These are phyloP conservation scores for Zasmidium citrigriseum DNA, from an alignment of 2,329 filamentous ascomycete species.

Conservation along the genomic window DNA sequence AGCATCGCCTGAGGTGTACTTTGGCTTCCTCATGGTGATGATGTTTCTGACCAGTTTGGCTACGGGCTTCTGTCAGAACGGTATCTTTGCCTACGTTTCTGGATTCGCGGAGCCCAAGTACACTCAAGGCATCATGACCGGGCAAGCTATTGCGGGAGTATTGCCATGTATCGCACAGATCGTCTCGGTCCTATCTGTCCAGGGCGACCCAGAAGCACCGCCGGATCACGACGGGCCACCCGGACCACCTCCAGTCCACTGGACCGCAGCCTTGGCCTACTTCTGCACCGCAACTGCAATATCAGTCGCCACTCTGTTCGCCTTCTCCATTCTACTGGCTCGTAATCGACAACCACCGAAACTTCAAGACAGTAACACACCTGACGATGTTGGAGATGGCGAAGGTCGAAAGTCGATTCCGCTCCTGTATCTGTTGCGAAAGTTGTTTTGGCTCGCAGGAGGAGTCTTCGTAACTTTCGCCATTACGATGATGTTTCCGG, in stretches of 20 bases:
- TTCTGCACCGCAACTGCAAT: constrained; percentile 85
- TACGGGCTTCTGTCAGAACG: constrained; percentile 87
- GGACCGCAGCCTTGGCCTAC: constrained; percentile 80
- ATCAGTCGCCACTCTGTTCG: constrained; percentile 67
- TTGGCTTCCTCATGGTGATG: constrained; percentile 78
- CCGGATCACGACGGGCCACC: constrained; percentile 12
- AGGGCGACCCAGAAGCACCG: constrained; percentile 24
- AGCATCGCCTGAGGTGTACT: constrained; percentile 66
- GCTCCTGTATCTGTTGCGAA: constrained; percentile 68
- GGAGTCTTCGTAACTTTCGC: constrained; percentile 79
- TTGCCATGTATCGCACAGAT: constrained; percentile 87
- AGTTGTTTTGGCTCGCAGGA: constrained; percentile 76
- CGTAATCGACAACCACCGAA: constrained; percentile 25
- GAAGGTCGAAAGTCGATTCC: constrained; percentile 43
- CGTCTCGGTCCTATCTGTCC: constrained; percentile 71
- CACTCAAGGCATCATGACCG: constrained; percentile 94
- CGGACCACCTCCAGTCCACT: constrained; percentile 48
- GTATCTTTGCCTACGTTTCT: constrained; percentile 86
- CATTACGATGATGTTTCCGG: constrained; percentile 91
- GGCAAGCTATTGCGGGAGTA: constrained; percentile 89
- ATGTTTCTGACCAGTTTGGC: constrained; percentile 78
- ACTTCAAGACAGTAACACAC: constrained; percentile 12
- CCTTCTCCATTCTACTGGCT: constrained; percentile 72
- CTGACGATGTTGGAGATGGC: constrained; percentile 2
- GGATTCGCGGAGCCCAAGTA: constrained; percentile 85